These are phyloP conservation scores for Ambrosia hybrid DNA, from an alignment of 140 eudicot species.

Conservation along the genomic window DNA sequence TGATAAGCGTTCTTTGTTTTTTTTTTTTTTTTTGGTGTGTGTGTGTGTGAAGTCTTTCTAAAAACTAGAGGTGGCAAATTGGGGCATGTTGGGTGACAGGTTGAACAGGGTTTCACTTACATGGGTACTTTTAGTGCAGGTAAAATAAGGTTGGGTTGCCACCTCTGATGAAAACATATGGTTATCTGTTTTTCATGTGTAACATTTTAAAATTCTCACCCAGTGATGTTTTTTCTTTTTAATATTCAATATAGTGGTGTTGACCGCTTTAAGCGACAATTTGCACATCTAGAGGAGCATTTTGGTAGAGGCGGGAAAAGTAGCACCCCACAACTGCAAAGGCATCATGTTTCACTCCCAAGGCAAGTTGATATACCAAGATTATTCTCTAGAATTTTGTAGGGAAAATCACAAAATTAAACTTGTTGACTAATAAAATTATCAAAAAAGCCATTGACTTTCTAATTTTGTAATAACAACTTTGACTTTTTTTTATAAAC, in stretches of 20 bases:
- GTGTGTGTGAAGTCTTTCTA: not conserved
- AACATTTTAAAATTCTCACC: not conserved
- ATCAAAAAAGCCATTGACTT: too few species aligned
- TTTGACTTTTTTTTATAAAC: conserved; percentile 17
- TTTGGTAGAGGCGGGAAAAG: conserved; percentile 73
- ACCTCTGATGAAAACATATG: conserved; percentile 9
- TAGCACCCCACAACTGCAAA: conserved; percentile 54
- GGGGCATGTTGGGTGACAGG: too few species aligned
- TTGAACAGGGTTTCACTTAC: too few species aligned
- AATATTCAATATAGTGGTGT: conserved; percentile 59
- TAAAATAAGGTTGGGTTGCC: not conserved
- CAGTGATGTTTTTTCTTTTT: not conserved
- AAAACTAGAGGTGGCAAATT: too few species aligned
- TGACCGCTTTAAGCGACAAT: conserved; percentile 90
- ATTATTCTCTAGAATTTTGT: conserved; percentile 1
- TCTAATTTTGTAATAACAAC: too few species aligned
- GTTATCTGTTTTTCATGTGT: not conserved
- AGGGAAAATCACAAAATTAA: too few species aligned
- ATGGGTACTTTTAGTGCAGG: too few species aligned
- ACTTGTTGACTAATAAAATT: too few species aligned
- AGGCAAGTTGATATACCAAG: conserved; percentile 42
- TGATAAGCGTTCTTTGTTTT: conserved; percentile 3
- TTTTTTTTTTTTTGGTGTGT: conserved; percentile 22
- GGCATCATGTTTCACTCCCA: conserved; percentile 96
- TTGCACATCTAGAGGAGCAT: conserved; percentile 90